These are phyloP conservation scores for Lepidium didymum DNA, from an alignment of 345 rosid genomes.

Conservation along the genomic window DNA sequence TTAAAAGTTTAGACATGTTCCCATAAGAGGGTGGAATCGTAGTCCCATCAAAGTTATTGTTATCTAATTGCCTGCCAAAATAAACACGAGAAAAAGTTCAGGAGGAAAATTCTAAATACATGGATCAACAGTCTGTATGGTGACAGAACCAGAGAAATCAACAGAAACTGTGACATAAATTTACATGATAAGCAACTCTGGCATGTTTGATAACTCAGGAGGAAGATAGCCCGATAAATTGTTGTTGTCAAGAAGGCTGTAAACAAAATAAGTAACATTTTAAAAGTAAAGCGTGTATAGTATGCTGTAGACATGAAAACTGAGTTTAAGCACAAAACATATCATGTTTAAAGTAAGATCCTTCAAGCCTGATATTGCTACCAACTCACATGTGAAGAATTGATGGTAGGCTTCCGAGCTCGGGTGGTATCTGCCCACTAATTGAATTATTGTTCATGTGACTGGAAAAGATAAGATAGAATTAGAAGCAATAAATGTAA, in stretches of 20 bases:
- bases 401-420: conserved; percentile 63
- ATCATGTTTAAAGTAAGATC: neutral
- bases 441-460: conserved; percentile 98
- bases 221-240: conserved; percentile 84
- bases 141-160: neutral
- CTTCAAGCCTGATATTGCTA: conserved; percentile 1
- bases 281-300: neutral
- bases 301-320: neutral
- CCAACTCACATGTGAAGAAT: conserved; percentile 92
- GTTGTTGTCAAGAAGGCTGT: conserved; percentile 92
- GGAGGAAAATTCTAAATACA: neutral
- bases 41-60: conserved; percentile 75
- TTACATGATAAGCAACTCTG: conserved; percentile 73
- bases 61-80: conserved; percentile 79
- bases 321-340: neutral
- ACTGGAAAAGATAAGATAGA: conserved; percentile 40
- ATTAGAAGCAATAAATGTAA: neutral
- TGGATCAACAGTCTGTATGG: neutral
- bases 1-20: conserved; percentile 70
- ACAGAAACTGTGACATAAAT: conserved; percentile 24
- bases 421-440: conserved; percentile 86
- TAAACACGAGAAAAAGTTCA: conserved; percentile 4
- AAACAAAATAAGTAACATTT: conserved; percentile 3
- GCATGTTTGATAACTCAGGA: conserved; percentile 60
- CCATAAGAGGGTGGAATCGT: conserved; percentile 66